phyloP scores from a whole-genome alignment of 352 stramenopile genomes.

The Aphanomyces stellatus region DNA sequence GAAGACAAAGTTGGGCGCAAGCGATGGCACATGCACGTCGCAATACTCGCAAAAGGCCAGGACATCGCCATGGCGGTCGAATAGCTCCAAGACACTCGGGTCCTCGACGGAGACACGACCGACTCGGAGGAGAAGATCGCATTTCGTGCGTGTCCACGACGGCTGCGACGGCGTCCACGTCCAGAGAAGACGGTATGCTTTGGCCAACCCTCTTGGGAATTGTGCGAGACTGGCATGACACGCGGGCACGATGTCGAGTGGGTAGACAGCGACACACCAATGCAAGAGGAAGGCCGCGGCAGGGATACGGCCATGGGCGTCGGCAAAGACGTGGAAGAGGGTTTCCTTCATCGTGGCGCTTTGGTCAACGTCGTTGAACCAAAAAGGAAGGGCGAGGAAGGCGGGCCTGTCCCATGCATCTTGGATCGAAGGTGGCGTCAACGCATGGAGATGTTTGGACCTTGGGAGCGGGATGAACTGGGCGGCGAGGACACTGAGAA shows the following conservation, averaged over 20 bases:
- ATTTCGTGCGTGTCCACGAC: not conserved
- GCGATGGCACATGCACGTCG: not conserved
- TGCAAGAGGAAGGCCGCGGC: not conserved
- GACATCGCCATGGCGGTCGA: not conserved
- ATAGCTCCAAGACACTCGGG: not conserved
- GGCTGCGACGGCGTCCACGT: not conserved
- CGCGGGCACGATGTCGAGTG: not conserved
- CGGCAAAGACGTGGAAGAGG: slow-evolving; percentile 7
- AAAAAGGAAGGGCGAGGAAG: too few species aligned
- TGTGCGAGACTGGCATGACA: not conserved
- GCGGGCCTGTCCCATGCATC: not conserved
- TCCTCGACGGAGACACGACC: not conserved
- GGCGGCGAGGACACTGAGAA: not conserved
- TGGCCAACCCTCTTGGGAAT: slow-evolving; percentile 7
- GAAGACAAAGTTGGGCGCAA: not conserved
- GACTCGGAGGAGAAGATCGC: not conserved
- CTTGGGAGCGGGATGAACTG: not conserved
- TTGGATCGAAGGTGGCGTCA: not conserved
- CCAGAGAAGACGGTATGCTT: not conserved
- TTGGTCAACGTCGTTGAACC: not conserved
- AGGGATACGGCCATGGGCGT: not conserved
- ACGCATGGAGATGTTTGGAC: not conserved
- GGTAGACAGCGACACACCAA: slow-evolving; percentile 1
- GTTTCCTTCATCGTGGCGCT: not conserved
- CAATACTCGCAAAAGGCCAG: not conserved